Evolutionary conservation across 345 rosid species (phyloP).

Genomic region (rapeseed (Brassica napus)): DNA sequence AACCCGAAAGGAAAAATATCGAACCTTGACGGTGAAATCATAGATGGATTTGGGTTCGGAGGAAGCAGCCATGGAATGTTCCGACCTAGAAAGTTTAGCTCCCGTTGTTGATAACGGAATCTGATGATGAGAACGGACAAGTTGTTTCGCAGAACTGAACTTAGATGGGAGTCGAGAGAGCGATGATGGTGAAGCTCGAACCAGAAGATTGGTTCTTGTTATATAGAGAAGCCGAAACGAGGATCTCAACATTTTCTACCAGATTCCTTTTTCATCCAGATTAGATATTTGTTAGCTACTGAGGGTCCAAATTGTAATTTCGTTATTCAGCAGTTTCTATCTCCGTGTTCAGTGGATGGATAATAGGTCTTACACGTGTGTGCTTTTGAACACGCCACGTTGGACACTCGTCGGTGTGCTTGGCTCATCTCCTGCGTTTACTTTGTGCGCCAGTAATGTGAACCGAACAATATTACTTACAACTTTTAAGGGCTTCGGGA

Average conservation of each 20-base stretch:
- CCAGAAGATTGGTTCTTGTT: constrained; percentile 20
- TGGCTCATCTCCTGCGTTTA: neutral
- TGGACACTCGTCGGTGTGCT: neutral
- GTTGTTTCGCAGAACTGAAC: constrained; percentile 23
- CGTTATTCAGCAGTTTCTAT: neutral
- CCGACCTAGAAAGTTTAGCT: constrained; percentile 39
- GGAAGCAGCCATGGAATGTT: constrained; percentile 64
- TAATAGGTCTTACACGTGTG: neutral
- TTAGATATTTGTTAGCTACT: neutral
- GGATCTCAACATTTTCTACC: constrained; percentile 38
- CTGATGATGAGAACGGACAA: constrained; percentile 27
- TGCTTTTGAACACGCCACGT: neutral
- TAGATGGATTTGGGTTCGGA: constrained; percentile 55
- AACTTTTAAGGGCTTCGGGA: neutral
- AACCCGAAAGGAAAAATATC: neutral
- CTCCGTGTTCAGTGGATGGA: constrained; percentile 33
- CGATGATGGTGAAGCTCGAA: constrained; percentile 34
- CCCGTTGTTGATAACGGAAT: constrained; percentile 22
- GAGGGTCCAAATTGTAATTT: neutral
- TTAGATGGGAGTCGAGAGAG: constrained; percentile 13
- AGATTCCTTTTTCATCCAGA: neutral
- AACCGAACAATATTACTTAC: neutral
- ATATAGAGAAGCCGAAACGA: constrained; percentile 32
- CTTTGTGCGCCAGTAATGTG: constrained; percentile 18
- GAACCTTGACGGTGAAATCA: constrained; percentile 86